Base-by-base conservation (phyloP, 345 rosid species). In the Abelmoschus esculentus region DNA sequence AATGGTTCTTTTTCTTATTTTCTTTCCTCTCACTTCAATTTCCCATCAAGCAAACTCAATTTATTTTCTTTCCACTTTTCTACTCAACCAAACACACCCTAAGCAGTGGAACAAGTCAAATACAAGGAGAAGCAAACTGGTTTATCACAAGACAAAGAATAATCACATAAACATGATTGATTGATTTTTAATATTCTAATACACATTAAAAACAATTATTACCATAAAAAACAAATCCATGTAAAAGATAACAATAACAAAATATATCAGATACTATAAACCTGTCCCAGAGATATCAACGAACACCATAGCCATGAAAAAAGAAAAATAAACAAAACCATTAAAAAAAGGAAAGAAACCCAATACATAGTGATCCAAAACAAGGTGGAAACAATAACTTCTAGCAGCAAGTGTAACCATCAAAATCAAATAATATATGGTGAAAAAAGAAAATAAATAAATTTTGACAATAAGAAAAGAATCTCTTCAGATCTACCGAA, bases 401-500 rank as follows among this genome's bases (percentile, higher is more conserved):
- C 17, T 50, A 8, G 44, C 58, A 18, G 61, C 14, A 67, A 36
- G n/a, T 32, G 68, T 18, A 55, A 68, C 22, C 4, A 60, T 11
- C 22, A 60, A 60, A 65, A 60, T 7, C 31, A 60, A 65, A 34
- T 4, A 4, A 34, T 4, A 34, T 4, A 34, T 5, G 26, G 26
- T 22, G 26, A 22, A 63, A 65, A 44, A 14, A 31, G 18, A 26
- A 53, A 65, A 63, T 42, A 31, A 47, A 65, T 19, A 67, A 61
- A 68, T n/a, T 49, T 67, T n/a, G 34, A 61, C 6, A 36, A 66
- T 8, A 32, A 14, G 70, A 73, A 18, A 7, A 54, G 11, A 49
- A 69, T 17, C 55, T 31, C 61, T 32, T 68, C 80, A 79, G 86
- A 83, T 80, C 84, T 68, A 79, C 65, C 3, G 6, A 44, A 74